Evolutionary conservation across 2,329 filamentous ascomycete genomes (phyloP).

Genomic region (Aspergillus vadensis): DNA sequence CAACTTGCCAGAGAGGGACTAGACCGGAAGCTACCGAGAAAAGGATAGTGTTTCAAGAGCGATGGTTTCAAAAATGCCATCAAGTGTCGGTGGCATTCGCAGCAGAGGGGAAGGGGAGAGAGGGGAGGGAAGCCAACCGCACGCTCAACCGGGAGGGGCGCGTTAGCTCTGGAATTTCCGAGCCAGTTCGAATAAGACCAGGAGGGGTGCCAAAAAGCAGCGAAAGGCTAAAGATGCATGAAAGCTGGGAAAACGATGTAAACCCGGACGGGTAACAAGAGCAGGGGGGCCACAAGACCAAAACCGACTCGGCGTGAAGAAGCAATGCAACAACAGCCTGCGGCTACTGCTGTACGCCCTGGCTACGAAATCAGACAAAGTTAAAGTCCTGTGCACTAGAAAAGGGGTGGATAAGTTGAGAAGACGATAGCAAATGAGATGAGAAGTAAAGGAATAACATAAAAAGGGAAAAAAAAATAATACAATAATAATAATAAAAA

Average conservation of each 20-base stretch:
- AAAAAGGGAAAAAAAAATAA: neutral
- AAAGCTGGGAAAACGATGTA: constrained; percentile 15
- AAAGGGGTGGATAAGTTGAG: neutral
- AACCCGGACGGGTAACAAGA: constrained; percentile 18
- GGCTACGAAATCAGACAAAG: constrained; percentile 17
- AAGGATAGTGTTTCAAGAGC: constrained; percentile 28
- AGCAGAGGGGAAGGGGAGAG: constrained; percentile 17
- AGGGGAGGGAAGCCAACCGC: constrained; percentile 14
- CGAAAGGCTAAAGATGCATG: constrained; percentile 21
- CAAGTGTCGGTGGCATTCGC: constrained; percentile 24
- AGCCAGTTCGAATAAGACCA: constrained; percentile 18
- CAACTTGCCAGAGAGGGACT: constrained; percentile 23
- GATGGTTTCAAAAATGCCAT: constrained; percentile 28
- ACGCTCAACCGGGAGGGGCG: constrained; percentile 16
- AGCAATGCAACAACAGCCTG: constrained; percentile 26
- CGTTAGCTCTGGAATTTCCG: constrained; percentile 16
- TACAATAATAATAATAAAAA: neutral
- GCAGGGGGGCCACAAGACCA: constrained; percentile 20
- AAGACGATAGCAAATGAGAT: constrained; percentile 1
- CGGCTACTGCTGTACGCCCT: constrained; percentile 28
- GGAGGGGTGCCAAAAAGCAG: constrained; percentile 16
- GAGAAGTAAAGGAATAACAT: constrained; percentile 7
- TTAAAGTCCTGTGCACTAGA: constrained; percentile 1
- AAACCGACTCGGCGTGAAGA: constrained; percentile 18
- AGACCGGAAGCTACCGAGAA: constrained; percentile 24